Conservation (phyloP, 192 early-diverging fungal species). For the Phycomyces nitens region DNA sequence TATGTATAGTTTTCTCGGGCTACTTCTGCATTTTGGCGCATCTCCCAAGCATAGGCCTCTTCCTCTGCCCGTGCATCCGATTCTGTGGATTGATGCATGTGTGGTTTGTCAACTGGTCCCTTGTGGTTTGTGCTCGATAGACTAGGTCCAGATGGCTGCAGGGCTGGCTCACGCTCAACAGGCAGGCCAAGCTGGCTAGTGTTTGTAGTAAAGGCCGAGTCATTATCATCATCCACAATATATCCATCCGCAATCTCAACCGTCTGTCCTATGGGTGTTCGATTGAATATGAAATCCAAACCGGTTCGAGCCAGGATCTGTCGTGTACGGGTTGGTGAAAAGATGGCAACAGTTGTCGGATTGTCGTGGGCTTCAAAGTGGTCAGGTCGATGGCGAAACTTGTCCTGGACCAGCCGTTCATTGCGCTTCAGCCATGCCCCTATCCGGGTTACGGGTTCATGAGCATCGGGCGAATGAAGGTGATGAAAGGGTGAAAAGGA, state of each 20-base stretch:
- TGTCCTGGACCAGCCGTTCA: slow-evolving; percentile 10
- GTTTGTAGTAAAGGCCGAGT: no score
- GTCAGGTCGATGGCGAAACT: slow-evolving; percentile 17
- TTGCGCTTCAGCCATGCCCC: slow-evolving; percentile 22
- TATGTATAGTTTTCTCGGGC: slow-evolving; percentile 23
- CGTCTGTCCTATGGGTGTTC: slow-evolving; percentile 18
- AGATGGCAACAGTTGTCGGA: slow-evolving; percentile 54
- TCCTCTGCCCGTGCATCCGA: not conserved
- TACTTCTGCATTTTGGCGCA: not conserved
- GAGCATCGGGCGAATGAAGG: slow-evolving; percentile 15
- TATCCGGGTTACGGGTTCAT: slow-evolving; percentile 7
- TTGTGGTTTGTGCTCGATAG: no score
- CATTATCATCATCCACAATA: not conserved
- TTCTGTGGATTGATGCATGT: not conserved
- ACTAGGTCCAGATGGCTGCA: no score
- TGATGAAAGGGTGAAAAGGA: slow-evolving; percentile 10
- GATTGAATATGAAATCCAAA: slow-evolving; percentile 33
- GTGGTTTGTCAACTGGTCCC: no score
- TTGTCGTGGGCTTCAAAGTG: slow-evolving; percentile 46
- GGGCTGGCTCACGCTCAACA: no score
- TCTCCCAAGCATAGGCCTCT: not conserved
- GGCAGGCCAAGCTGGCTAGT: no score
- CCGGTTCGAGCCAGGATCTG: slow-evolving; percentile 53
- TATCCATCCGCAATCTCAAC: not conserved
- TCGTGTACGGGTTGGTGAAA: slow-evolving; percentile 56